Evolutionary conservation across 352 stramenopile species (phyloP).

Genomic region (Globisporangium camurandrum): DNA sequence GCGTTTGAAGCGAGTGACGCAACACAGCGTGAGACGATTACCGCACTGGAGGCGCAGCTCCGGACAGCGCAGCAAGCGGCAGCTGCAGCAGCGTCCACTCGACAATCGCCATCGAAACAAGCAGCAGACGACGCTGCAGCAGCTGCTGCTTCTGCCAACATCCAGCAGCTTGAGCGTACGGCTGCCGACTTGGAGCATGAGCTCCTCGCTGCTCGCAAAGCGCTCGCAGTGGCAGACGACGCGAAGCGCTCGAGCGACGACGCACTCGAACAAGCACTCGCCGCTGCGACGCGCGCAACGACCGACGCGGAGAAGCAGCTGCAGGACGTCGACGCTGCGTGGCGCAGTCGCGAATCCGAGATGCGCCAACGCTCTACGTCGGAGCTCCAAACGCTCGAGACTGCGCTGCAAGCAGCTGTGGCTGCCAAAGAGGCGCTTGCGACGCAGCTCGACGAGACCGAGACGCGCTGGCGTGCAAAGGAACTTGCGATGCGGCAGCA

Average conservation of each 20-base stretch:
- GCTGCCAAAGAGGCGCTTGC: constrained; percentile 25
- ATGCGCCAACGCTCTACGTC: constrained; percentile 14
- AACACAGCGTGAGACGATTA: constrained; percentile 26
- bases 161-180: too few species aligned
- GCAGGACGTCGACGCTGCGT: constrained; percentile 7
- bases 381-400: constrained; percentile 11
- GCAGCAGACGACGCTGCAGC: constrained; percentile 16
- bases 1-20: constrained; percentile 33
- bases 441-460: constrained; percentile 18
- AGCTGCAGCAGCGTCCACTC: constrained; percentile 5
- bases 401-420: constrained; percentile 12
- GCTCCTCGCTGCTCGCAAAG: constrained; percentile 16
- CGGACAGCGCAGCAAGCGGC: constrained; percentile 22
- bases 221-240: constrained; percentile 21
- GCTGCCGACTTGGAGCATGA: constrained; percentile 24
- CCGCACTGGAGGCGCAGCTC: constrained; percentile 27
- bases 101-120: constrained; percentile 12
- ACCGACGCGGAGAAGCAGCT: constrained; percentile 12
- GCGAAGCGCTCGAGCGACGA: constrained; percentile 16
- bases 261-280: background rate
- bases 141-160: too few species aligned
- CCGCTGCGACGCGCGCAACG: too few species aligned
- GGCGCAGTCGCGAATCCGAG: constrained; percentile 2
- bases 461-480: constrained; percentile 26
- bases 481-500: constrained; percentile 27